Evolutionary conservation across 2,329 filamentous ascomycete genomes (phyloP), one percentile per base, ranked within the genome.

Genomic region (Venturia pyrina): DNA sequence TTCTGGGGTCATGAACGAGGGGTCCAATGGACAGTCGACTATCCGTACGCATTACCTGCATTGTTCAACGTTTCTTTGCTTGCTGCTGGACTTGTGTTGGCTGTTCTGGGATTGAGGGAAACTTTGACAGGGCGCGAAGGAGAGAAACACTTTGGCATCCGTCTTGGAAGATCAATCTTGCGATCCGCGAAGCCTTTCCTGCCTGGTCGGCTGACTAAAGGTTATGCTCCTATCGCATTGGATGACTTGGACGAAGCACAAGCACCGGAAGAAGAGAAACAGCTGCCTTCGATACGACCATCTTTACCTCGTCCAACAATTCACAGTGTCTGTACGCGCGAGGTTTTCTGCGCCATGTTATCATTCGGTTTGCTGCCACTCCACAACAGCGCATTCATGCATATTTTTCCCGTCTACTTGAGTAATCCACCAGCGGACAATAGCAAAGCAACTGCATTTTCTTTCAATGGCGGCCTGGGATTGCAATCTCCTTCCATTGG

Each of bases 361-460:
- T 81, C 81, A 5, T 83, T 85, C 67, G 84, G 84, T 24, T 80
- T 89, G 41, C 82, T 87, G 67, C 84, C 86, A 63, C 83, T 88
- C 70, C 86, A 89, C 74, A 78, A 88, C 63, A 85, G 85, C 65
- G 85, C 87, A 28, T 90, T 89, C 78, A 88, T 89, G 73, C 82
- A 86, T 0, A 82, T 90, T 57, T 88, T 85, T 75, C 87, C 88
- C 68, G 80, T 88, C 64, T 89, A 90, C 73, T 79, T 90, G 48
- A 88, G 87, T 0, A 87, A 83, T 80, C 66, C 77, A 6, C 70
- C 72, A 17, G 72, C 75, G 73, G 0, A 41, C 28, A 74, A 83
- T 69, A 70, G 74, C 69, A 68, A 69, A 73, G 67, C 28, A 43
- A 65, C 62, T 28, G 19, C 17, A 0, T 83, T 86, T 69, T 71